Percentiles rank a stretch among this genome's conserved stretches.
These are phyloP conservation scores for Xanthoconium purpureum DNA, from an alignment of 768 basidiomycete species.

Conservation along the genomic window DNA sequence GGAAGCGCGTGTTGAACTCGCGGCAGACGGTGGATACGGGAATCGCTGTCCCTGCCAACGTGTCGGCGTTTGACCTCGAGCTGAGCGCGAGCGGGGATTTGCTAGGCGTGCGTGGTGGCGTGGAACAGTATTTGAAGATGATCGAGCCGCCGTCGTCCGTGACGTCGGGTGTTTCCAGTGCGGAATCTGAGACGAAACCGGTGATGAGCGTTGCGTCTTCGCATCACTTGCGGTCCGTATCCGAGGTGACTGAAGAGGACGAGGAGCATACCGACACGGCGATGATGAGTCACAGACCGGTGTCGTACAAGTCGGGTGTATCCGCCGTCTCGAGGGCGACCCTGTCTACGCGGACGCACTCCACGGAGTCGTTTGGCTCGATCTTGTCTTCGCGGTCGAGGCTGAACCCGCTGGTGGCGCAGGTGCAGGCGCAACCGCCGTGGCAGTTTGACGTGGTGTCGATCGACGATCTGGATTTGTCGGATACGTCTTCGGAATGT, in stretches of 20 bases:
- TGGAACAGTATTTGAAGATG: conserved; percentile 65
- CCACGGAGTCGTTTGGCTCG: conserved; percentile 34
- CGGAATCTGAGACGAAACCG: conserved; percentile 3
- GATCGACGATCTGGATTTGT: conserved; percentile 78
- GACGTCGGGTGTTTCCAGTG: conserved; percentile 9
- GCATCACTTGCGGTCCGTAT: conserved; percentile 29
- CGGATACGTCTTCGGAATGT: conserved; percentile 65
- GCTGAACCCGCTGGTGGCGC: conserved; percentile 32
- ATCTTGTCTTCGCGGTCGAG: conserved; percentile 30
- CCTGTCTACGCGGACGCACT: conserved; percentile 29
- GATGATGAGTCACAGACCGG: conserved; percentile 10
- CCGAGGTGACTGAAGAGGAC: conserved; percentile 33
- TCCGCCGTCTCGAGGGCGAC: conserved; percentile 19
- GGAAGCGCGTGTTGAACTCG: conserved; percentile 73
- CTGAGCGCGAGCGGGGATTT: conserved; percentile 57
- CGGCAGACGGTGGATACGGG: conserved; percentile 37
- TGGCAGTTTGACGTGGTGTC: conserved; percentile 73
- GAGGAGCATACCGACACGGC: conserved; percentile 20
- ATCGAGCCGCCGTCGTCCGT: conserved; percentile 37
- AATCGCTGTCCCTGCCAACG: conserved; percentile 40
- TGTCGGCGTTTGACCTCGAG: conserved; percentile 73
- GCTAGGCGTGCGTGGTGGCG: conserved; percentile 56
- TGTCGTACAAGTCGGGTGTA: conserved; percentile 24
- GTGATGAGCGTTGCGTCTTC: background rate
- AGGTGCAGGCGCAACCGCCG: conserved; percentile 39